phyloP scores from a whole-genome alignment of 176 grass and related monocot species.

The Tillandsia fasciculata region DNA sequence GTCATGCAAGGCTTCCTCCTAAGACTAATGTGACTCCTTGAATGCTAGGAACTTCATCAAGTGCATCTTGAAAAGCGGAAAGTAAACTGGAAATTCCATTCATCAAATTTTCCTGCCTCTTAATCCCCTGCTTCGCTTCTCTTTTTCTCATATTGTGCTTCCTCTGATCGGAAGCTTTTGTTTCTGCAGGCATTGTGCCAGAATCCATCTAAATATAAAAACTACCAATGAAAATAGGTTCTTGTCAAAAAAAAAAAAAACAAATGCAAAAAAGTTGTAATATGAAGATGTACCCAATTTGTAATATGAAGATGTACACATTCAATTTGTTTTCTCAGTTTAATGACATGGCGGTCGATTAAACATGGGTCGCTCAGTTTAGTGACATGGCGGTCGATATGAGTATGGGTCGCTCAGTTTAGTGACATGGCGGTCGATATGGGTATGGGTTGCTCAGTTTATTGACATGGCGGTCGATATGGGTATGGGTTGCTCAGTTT shows the following conservation, averaged over 20 bases:
- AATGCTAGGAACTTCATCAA: constrained; percentile 56
- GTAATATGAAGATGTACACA: no score
- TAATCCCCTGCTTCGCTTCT: constrained; percentile 58
- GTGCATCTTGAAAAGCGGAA: constrained; percentile 60
- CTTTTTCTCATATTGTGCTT: constrained; percentile 65
- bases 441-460: no score
- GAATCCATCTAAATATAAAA: constrained; percentile 39
- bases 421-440: no score
- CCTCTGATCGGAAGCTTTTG: constrained; percentile 57
- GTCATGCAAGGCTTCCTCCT: constrained; percentile 63
- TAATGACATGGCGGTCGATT: no score
- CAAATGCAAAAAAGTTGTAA: neutral
- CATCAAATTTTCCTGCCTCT: constrained; percentile 87
- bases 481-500: no score
- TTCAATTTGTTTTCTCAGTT: no score
- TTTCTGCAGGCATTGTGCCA: constrained; percentile 19
- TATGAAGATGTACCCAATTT: constrained; percentile 9
- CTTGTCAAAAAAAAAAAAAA: neutral
- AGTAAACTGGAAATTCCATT: constrained; percentile 49
- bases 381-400: no score
- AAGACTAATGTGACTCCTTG: constrained; percentile 63
- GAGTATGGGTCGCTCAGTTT: no score
- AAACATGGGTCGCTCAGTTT: no score
- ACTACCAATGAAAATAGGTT: constrained; percentile 1
- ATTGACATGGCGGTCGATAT: no score